These are phyloP conservation scores for Scenedesmus sp. DNA, from an alignment of 163 green algal species.

Conservation along the genomic window DNA sequence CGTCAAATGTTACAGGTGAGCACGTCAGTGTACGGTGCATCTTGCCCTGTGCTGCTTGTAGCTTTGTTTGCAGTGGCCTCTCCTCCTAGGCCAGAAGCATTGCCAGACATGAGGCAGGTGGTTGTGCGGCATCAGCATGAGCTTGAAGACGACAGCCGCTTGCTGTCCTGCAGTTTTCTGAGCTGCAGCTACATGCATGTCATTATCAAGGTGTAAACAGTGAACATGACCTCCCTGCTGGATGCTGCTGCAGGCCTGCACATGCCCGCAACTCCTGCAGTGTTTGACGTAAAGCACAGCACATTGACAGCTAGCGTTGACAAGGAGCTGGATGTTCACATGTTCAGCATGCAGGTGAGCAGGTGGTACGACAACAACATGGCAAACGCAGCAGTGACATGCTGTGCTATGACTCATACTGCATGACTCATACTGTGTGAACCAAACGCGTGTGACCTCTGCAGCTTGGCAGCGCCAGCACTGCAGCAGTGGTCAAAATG, in stretches of 20 bases:
- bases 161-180: neutral
- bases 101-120: too few relatives aligned
- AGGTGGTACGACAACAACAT: neutral
- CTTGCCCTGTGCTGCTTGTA: neutral
- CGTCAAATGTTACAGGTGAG: neutral
- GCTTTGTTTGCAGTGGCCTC: too few relatives aligned
- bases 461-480: too few relatives aligned
- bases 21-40: neutral
- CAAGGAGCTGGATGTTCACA: neutral
- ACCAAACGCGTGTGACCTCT: too few relatives aligned
- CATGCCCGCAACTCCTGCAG: neutral
- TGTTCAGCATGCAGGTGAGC: neutral
- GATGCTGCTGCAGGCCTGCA: slow-evolving; percentile 5
- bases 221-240: neutral
- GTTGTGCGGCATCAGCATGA: neutral
- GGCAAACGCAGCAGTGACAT: neutral
- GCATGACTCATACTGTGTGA: neutral
- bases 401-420: neutral
- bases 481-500: too few relatives aligned
- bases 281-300: neutral
- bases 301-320: neutral
- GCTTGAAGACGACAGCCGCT: neutral
- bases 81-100: too few relatives aligned
- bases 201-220: neutral
- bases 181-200: neutral